Base-by-base conservation (phyloP, 1,284 basidiomycete species). In the Ceratobasidium theobromae region DNA sequence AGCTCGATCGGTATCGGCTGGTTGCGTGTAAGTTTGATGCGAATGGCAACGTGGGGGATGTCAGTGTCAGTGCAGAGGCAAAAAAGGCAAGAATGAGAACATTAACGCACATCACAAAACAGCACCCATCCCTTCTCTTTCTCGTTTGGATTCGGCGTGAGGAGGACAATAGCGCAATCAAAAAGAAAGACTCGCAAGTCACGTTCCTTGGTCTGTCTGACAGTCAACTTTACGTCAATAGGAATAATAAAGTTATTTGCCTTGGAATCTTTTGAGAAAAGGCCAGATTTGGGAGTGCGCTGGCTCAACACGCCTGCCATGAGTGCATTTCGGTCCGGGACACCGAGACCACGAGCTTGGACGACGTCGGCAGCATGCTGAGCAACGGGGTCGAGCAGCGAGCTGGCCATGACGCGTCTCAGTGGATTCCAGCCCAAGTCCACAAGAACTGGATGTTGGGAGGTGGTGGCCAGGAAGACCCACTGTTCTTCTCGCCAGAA, bases 251-350 rank as follows among this genome's bases (percentile, higher is more conserved):
- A 6, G 35, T 27, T 30, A 43, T 25, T 1, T 14, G 52, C 58
- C 58, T 64, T 64, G 58, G 58, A 41, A 38, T 64, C 58, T 27
- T 64, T 64, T 18, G 58, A 52, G 48, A 64, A 64, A 23, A 64
- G 23, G 9, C 46, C 46, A 23, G 48, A 51, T 6, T 49, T 48
- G 28, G 58, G 27, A 21, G 25, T 52, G 14, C 58, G 58, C 58
- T 52, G 58, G 33, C 46, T 48, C 45, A 64, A 51, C 4, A 64
- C 58, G 6, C 58, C 58, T 12, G 58, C 58, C 48, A 64, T 41
- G 9, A 64, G 48, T 25, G 58, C 58, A 52, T 64, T 64, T 2
- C 58, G 46, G n/a, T 64, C 58, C n/a, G 58, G 58, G 8, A 18
- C 32, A 8, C 58, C 58, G 18, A 64, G 48, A n/a, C 58, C 58